Conservation (phyloP, 78 protist genomes). For the Fonticula alba region DNA sequence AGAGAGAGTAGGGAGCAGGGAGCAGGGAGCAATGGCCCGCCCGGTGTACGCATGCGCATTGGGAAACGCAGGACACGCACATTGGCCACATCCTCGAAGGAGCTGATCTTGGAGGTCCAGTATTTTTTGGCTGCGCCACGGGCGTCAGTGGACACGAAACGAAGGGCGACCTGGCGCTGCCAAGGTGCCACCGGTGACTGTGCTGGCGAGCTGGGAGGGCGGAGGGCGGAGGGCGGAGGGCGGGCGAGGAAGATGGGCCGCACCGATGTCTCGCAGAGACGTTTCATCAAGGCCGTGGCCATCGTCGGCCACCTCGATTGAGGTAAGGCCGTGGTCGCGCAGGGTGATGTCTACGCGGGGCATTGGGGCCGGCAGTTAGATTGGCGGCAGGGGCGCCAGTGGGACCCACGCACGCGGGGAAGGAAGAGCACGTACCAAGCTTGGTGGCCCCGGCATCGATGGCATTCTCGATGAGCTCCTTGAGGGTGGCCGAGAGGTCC, state of each 20-base stretch:
- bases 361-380: too few relatives aligned
- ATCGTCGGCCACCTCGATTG: conserved; percentile 59
- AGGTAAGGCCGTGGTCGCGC: conserved; percentile 12
- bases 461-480: conserved; percentile 77
- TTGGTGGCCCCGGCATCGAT: conserved; percentile 72
- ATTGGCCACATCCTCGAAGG: conserved; percentile 40
- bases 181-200: background rate
- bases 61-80: background rate
- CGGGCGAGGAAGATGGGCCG: too few relatives aligned
- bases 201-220: background rate
- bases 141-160: background rate
- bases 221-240: background rate
- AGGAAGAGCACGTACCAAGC: conserved; percentile 28
- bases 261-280: too few relatives aligned
- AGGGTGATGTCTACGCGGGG: conserved; percentile 11
- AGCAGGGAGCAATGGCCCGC: too few relatives aligned
- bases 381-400: too few relatives aligned
- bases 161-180: background rate
- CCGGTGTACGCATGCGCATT: too few relatives aligned
- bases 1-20: too few relatives aligned
- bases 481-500: conserved; percentile 51
- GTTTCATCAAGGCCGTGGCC: conserved; percentile 55
- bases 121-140: conserved; percentile 30
- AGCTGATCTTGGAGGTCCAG: conserved; percentile 49
- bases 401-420: too few relatives aligned